Conservation (phyloP, 2,329 filamentous ascomycete genomes). For the Camillea tinctor region DNA sequence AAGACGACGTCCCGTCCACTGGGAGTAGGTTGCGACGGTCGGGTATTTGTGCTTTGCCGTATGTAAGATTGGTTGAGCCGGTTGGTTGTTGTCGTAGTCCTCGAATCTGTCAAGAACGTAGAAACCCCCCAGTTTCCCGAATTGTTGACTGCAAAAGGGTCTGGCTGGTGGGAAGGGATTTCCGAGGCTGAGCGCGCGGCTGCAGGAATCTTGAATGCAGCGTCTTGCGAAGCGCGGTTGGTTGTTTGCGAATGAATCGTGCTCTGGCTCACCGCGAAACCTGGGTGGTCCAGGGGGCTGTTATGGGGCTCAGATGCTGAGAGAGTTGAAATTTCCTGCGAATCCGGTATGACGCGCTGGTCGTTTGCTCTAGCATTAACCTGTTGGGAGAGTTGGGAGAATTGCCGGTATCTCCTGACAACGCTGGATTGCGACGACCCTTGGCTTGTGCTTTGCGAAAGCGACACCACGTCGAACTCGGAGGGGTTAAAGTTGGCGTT, state of each 20-base stretch:
- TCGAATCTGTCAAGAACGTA: conserved; percentile 4
- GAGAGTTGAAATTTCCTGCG: conserved; percentile 27
- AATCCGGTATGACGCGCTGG: conserved; percentile 31
- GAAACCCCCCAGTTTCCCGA: conserved; percentile 10
- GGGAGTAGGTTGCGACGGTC: conserved; percentile 2
- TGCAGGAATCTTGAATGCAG: not conserved
- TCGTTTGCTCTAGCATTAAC: conserved; percentile 3
- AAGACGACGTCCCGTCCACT: conserved; percentile 1
- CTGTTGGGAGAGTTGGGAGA: too few species aligned
- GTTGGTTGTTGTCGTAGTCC: conserved; percentile 1
- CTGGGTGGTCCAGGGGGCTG: conserved; percentile 5
- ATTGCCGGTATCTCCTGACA: not conserved
- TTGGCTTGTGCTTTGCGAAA: conserved; percentile 14
- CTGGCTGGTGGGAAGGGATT: conserved; percentile 32
- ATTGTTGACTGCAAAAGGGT: conserved; percentile 8
- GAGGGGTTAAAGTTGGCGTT: conserved; percentile 16
- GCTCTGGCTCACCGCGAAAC: conserved; percentile 2
- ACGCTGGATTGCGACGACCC: conserved; percentile 12
- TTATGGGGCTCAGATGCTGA: conserved; percentile 20
- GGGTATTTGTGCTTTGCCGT: not conserved
- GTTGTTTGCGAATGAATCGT: conserved; percentile 12
- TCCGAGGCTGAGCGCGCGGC: conserved; percentile 11
- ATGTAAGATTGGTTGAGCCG: not conserved
- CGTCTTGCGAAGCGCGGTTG: not conserved
- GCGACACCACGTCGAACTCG: conserved; percentile 16